Evolutionary conservation across 2,329 filamentous ascomycete genomes (phyloP).

Genomic region (Cyanodermella asteris): DNA sequence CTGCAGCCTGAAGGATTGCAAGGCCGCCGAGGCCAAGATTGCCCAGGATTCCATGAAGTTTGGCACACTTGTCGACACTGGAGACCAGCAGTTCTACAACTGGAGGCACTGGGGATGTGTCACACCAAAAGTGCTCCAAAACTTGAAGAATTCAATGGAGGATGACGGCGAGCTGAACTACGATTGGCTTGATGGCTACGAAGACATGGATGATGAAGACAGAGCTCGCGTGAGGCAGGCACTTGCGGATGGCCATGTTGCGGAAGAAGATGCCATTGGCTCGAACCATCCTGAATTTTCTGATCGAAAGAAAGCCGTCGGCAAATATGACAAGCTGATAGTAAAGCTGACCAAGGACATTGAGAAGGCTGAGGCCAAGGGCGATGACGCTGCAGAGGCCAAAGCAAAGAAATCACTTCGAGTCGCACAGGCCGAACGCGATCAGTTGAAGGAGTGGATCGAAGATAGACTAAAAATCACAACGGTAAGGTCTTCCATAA

Average conservation of each 20-base stretch:
- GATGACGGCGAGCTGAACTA: too few relatives aligned
- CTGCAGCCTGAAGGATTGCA: constrained; percentile 56
- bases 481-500: too few relatives aligned
- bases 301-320: constrained; percentile 5
- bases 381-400: constrained; percentile 20
- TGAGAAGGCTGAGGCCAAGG: constrained; percentile 45
- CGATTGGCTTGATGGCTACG: constrained; percentile 56
- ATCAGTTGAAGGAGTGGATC: constrained; percentile 3
- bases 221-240: constrained; percentile 55
- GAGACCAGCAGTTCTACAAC: constrained; percentile 39
- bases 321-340: constrained; percentile 14
- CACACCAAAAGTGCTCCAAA: constrained; percentile 49
- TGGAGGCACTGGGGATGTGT: constrained; percentile 93
- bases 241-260: constrained; percentile 57
- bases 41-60: constrained; percentile 58
- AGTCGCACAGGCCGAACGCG: neutral
- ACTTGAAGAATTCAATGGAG: constrained; percentile 36
- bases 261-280: constrained; percentile 69
- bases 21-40: constrained; percentile 47
- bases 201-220: constrained; percentile 46
- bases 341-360: constrained; percentile 34
- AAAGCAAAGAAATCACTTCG: constrained; percentile 15
- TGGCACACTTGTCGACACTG: constrained; percentile 46
- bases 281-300: constrained; percentile 29
- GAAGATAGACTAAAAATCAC: too few relatives aligned